Conservation (phyloP, 768 basidiomycete genomes). For the Gymnopilus dilepis region DNA sequence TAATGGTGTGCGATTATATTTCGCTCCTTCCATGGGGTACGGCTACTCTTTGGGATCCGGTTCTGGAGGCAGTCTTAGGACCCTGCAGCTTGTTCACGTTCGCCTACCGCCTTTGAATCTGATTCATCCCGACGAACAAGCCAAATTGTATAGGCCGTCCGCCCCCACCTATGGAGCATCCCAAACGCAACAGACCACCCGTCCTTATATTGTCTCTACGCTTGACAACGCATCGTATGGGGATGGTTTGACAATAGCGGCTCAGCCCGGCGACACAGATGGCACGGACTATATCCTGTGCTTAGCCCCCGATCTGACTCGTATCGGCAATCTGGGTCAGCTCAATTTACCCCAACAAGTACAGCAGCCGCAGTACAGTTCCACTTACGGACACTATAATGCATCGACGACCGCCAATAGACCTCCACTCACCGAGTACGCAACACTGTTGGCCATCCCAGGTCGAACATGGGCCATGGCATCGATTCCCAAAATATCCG, state of each 20-base stretch:
- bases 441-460: constrained; percentile 76
- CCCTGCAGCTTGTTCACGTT: constrained; percentile 76
- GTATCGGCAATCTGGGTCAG: constrained; percentile 73
- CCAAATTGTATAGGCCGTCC: constrained; percentile 52
- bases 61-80: constrained; percentile 38
- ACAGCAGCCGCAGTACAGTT: constrained; percentile 45
- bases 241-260: constrained; percentile 68
- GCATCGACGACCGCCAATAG: constrained; percentile 43
- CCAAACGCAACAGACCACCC: constrained; percentile 51
- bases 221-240: constrained; percentile 70
- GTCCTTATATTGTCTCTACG: constrained; percentile 62
- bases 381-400: constrained; percentile 42
- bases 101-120: constrained; percentile 79
- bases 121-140: constrained; percentile 76
- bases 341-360: constrained; percentile 52
- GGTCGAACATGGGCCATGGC: constrained; percentile 89
- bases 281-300: constrained; percentile 79
- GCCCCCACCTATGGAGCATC: constrained; percentile 53
- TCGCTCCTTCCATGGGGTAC: constrained; percentile 60
- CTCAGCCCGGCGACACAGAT: constrained; percentile 78
- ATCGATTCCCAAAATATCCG: constrained; percentile 44
- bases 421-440: constrained; percentile 77
- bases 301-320: constrained; percentile 75
- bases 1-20: constrained; percentile 87
- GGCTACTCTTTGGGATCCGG: constrained; percentile 53